Conservation (phyloP, 495 filamentous ascomycete genomes). For the Penicillium alfredii region DNA sequence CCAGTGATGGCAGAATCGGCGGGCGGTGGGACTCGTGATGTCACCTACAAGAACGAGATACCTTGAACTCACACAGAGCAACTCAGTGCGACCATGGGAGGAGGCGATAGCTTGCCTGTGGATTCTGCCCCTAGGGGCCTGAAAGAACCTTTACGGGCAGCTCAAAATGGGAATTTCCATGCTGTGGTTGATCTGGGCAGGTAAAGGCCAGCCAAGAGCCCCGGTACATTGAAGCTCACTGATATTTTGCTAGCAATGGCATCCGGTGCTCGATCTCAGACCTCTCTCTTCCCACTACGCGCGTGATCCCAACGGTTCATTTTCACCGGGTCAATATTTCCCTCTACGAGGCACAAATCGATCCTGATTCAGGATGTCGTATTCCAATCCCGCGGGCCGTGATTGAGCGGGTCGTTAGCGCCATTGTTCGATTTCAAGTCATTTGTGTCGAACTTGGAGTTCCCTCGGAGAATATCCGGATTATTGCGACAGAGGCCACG, state of each 20-base stretch:
- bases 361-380: constrained; percentile 30
- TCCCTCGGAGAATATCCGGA: constrained; percentile 52
- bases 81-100: constrained; percentile 19
- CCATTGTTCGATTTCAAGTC: constrained; percentile 62
- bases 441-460: constrained; percentile 71
- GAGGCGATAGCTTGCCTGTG: constrained; percentile 8
- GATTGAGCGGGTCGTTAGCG: constrained; percentile 57
- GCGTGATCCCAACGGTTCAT: constrained; percentile 71
- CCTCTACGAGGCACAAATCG: constrained; percentile 78
- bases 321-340: constrained; percentile 74
- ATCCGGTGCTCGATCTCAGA: constrained; percentile 90
- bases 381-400: constrained; percentile 57
- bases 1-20: too few species aligned
- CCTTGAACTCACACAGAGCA: too few species aligned
- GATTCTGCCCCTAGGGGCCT: too few species aligned
- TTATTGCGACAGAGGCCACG: constrained; percentile 88
- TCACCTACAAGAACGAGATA: too few species aligned
- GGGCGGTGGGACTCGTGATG: too few species aligned
- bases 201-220: constrained; percentile 14
- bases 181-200: constrained; percentile 31
- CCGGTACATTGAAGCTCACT: not conserved
- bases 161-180: constrained; percentile 10
- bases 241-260: constrained; percentile 62
- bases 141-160: too few species aligned
- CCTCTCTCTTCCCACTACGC: constrained; percentile 59